A percentile compares a stretch with the other conserved stretches of the same genome.
Evolutionary conservation across 371 early-diverging fungal species (phyloP).

Genomic region (Actinomortierella wolfii): DNA sequence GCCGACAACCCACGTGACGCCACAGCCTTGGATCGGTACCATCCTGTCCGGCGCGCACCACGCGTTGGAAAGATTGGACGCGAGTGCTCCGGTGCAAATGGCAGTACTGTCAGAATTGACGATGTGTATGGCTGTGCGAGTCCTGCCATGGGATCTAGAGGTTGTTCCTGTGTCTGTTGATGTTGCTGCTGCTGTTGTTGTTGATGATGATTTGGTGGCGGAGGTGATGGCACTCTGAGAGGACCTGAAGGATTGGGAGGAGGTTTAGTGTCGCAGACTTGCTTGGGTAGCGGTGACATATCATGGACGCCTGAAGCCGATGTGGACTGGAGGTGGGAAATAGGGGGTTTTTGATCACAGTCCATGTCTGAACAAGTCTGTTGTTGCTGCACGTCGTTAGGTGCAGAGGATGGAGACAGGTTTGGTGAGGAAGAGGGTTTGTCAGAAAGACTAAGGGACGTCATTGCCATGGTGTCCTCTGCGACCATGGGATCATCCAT

Average conservation of each 20-base stretch:
- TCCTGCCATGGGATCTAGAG: not conserved
- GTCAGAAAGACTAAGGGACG: too few relatives aligned
- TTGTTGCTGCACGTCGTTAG: too few relatives aligned
- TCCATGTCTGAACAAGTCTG: too few relatives aligned
- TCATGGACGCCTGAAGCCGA: too few relatives aligned
- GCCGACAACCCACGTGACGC: conserved; percentile 35
- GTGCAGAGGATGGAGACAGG: too few relatives aligned
- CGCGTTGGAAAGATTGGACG: conserved; percentile 43
- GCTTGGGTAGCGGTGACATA: too few relatives aligned
- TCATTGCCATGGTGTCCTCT: not conserved
- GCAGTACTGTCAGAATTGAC: conserved; percentile 35
- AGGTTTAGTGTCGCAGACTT: too few relatives aligned
- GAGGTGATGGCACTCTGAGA: too few relatives aligned
- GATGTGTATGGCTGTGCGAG: conserved; percentile 27
- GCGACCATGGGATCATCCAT: conserved; percentile 25
- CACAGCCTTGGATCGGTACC: conserved; percentile 44
- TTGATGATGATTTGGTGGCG: too few relatives aligned
- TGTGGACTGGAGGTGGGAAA: conserved; percentile 3
- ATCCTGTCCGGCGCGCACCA: conserved; percentile 32
- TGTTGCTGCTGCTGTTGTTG: conserved; percentile 26
- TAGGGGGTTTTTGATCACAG: not conserved
- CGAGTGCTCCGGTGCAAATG: conserved; percentile 35
- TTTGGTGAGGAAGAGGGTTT: too few relatives aligned
- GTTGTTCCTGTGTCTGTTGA: conserved; percentile 5
- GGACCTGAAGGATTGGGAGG: too few relatives aligned